Evolutionary conservation across 768 basidiomycete species (phyloP).

Genomic region (Boletales sp.): DNA sequence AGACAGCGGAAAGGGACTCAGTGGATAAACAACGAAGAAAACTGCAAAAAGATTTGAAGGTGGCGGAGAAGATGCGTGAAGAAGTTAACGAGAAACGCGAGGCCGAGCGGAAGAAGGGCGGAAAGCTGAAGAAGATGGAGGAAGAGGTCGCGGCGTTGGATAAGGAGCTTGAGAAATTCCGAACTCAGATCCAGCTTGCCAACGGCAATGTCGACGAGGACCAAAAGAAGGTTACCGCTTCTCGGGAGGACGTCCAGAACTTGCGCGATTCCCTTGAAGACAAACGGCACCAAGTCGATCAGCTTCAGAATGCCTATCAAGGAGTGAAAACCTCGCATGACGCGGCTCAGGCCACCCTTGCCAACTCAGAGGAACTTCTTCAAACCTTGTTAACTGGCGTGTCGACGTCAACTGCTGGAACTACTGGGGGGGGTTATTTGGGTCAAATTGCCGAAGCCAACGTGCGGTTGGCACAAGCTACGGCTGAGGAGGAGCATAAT

Average conservation of each 20-base stretch:
- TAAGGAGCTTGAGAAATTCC: constrained; percentile 75
- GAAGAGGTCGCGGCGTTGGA: constrained; percentile 75
- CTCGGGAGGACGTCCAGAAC: constrained; percentile 59
- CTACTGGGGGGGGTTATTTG: constrained; percentile 89
- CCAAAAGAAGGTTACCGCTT: constrained; percentile 48
- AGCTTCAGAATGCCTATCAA: constrained; percentile 51
- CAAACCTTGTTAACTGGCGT: constrained; percentile 94
- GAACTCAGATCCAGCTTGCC: constrained; percentile 84
- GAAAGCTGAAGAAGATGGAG: constrained; percentile 83
- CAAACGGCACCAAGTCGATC: constrained; percentile 58
- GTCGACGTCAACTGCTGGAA: constrained; percentile 60
- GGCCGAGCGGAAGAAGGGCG: constrained; percentile 88
- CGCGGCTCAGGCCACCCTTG: constrained; percentile 53
- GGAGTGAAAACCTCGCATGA: constrained; percentile 69
- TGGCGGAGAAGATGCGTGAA: constrained; percentile 62
- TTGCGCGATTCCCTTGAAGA: constrained; percentile 52
- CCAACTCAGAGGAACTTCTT: constrained; percentile 84
- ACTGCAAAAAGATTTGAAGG: constrained; percentile 49
- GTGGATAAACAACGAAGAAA: constrained; percentile 48
- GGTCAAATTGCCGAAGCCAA: constrained; percentile 90
- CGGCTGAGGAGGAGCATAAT: constrained; percentile 82
- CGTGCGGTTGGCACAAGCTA: constrained; percentile 66
- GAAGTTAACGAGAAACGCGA: constrained; percentile 75
- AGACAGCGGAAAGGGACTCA: constrained; percentile 45
- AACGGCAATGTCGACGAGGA: constrained; percentile 76